These are phyloP conservation scores for Neonectria sp. DNA, from an alignment of 2,329 filamentous ascomycete species.

Conservation along the genomic window DNA sequence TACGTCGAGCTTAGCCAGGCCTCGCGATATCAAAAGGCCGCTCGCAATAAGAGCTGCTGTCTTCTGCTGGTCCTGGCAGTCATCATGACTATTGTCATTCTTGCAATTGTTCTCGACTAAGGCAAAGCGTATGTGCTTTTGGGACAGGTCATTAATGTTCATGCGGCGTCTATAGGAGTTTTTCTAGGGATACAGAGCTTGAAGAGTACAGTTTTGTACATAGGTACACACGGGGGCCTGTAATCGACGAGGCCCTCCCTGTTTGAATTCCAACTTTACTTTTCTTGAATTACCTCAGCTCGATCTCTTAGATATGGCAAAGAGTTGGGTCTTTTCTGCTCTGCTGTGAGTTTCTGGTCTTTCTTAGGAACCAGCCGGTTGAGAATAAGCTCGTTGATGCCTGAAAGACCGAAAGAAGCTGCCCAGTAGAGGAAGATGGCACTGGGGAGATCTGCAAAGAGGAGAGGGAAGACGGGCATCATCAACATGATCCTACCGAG, in stretches of 20 bases:
- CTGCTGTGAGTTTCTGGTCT: conserved; percentile 32
- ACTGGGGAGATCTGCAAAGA: conserved; percentile 55
- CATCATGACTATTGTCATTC: conserved; percentile 89
- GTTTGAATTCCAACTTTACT: conserved; percentile 31
- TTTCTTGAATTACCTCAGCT: conserved; percentile 25
- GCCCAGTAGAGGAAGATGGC: conserved; percentile 60
- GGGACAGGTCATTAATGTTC: conserved; percentile 31
- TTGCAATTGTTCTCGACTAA: conserved; percentile 86
- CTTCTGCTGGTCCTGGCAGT: conserved; percentile 89
- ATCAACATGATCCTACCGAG: conserved; percentile 52
- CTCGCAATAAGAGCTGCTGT: conserved; percentile 94
- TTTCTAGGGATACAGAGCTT: conserved; percentile 43
- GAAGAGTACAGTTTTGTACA: conserved; percentile 41
- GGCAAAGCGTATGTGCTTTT: conserved; percentile 34
- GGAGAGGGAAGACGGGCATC: conserved; percentile 53
- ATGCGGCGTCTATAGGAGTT: conserved; percentile 46
- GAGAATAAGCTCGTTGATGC: conserved; percentile 53
- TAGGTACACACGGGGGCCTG: conserved; percentile 31
- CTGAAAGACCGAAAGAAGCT: conserved; percentile 53
- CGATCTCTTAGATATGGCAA: conserved; percentile 43
- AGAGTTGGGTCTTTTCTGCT: conserved; percentile 24
- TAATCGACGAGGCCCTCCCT: conserved; percentile 34
- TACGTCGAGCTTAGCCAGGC: conserved; percentile 89
- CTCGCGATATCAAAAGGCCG: conserved; percentile 94
- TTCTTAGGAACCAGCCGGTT: conserved; percentile 40